Evolutionary conservation across 2,329 filamentous ascomycete species (phyloP).

Genomic region (Paracoccidioides brasiliensis): DNA sequence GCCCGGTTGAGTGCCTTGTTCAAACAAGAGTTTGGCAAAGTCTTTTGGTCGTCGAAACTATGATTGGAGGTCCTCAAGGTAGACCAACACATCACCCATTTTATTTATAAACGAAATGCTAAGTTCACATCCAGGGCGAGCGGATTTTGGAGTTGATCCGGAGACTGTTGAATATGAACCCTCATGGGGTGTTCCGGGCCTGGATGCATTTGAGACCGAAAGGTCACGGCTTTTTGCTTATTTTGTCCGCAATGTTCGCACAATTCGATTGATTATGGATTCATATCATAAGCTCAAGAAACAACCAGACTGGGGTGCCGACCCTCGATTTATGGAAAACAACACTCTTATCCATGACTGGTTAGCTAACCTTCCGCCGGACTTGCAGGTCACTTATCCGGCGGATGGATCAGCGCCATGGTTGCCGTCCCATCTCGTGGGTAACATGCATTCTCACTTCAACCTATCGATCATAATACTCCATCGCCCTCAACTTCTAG

Average conservation of each 20-base stretch:
- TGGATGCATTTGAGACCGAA: conserved; percentile 62
- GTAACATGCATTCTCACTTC: conserved; percentile 82
- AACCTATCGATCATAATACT: conserved; percentile 75
- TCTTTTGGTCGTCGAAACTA: conserved; percentile 72
- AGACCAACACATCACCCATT: conserved; percentile 17
- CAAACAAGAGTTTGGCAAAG: conserved; percentile 86
- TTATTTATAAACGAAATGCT: conserved; percentile 13
- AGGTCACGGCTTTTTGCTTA: conserved; percentile 76
- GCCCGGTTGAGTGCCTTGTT: conserved; percentile 61
- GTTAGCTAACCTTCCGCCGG: conserved; percentile 62
- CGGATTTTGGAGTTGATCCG: conserved; percentile 61
- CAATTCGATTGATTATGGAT: conserved; percentile 63
- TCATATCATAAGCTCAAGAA: conserved; percentile 62
- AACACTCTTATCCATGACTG: conserved; percentile 66
- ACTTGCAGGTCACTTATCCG: conserved; percentile 66
- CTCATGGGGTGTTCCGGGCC: conserved; percentile 48
- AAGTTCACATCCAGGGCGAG: conserved; percentile 45
- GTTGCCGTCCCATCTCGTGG: conserved; percentile 75
- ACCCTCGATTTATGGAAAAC: conserved; percentile 68
- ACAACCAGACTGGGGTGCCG: conserved; percentile 72
- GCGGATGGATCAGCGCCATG: conserved; percentile 67
- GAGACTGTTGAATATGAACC: conserved; percentile 65
- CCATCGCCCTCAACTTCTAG: conserved; percentile 70
- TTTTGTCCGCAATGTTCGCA: conserved; percentile 62
- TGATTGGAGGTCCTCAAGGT: conserved; percentile 93